These are phyloP conservation scores for Mycena pura DNA, from an alignment of 768 basidiomycete species.

Conservation along the genomic window DNA sequence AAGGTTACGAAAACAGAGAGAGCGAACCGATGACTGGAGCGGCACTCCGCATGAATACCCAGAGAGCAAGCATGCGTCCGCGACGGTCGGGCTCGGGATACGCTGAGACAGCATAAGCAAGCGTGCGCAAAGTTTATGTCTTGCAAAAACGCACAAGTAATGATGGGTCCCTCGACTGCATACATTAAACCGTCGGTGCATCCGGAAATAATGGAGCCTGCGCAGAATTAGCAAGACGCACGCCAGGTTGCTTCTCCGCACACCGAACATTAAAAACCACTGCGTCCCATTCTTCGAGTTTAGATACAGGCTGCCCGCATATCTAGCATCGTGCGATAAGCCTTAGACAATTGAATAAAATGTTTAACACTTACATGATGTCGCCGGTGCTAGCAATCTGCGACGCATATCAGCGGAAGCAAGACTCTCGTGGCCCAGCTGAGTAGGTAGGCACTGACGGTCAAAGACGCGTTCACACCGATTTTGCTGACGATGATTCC, in stretches of 20 bases:
- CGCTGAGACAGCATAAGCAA: conserved; percentile 20
- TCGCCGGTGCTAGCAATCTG: conserved; percentile 41
- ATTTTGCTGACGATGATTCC: conserved; percentile 42
- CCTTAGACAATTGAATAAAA: neutral
- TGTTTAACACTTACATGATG: conserved; percentile 31
- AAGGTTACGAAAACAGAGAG: neutral
- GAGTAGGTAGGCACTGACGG: conserved; percentile 23
- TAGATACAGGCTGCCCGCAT: conserved; percentile 40
- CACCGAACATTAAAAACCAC: conserved; percentile 43
- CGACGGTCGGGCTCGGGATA: conserved; percentile 42
- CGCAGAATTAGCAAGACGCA: neutral
- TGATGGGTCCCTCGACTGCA: conserved; percentile 40
- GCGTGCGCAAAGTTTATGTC: neutral
- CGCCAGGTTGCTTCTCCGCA: neutral
- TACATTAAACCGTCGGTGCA: conserved; percentile 42
- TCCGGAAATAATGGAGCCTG: conserved; percentile 39
- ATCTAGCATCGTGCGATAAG: conserved; percentile 24
- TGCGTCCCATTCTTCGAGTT: conserved; percentile 43
- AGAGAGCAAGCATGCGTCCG: conserved; percentile 41
- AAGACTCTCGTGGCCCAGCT: neutral
- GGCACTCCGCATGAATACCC: conserved; percentile 42
- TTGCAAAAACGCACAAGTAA: conserved; percentile 31
- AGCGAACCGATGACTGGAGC: conserved; percentile 38
- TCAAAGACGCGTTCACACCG: conserved; percentile 35
- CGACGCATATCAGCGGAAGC: neutral